These are phyloP conservation scores for Chytriomyces sp. DNA, from an alignment of 192 early-diverging fungal species.

Conservation along the genomic window DNA sequence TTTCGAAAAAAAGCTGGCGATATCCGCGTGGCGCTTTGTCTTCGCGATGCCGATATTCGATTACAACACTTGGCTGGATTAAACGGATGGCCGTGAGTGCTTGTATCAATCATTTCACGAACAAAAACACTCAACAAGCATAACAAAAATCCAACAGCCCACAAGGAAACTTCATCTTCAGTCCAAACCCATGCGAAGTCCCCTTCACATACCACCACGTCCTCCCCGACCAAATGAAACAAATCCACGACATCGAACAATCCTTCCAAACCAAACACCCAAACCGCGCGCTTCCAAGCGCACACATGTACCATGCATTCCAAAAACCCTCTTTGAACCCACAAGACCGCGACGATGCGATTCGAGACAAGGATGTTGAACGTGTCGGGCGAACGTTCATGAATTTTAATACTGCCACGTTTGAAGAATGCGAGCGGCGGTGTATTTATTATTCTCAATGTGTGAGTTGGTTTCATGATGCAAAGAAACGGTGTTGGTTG, in stretches of 20 bases:
- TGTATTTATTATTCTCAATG: conserved; percentile 14
- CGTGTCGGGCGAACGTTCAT: conserved; percentile 13
- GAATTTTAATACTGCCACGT: not conserved
- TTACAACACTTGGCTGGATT: conserved; percentile 28
- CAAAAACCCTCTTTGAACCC: not conserved
- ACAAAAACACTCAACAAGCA: not conserved
- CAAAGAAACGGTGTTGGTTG: conserved; percentile 22
- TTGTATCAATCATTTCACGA: no score
- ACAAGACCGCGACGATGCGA: not conserved
- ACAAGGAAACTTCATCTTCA: conserved; percentile 31
- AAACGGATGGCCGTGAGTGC: conserved; percentile 17
- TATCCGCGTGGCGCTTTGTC: conserved; percentile 59
- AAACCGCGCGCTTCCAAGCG: conserved; percentile 31
- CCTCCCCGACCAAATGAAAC: conserved; percentile 44
- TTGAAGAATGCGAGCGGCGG: conserved; percentile 5
- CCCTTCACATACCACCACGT: conserved; percentile 61
- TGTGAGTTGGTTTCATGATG: conserved; percentile 19
- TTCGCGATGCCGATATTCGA: conserved; percentile 56
- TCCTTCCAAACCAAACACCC: conserved; percentile 24
- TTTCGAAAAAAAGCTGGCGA: conserved; percentile 54
- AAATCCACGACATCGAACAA: conserved; percentile 35
- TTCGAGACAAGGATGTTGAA: conserved; percentile 7
- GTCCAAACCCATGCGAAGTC: conserved; percentile 47
- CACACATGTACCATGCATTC: conserved; percentile 22
- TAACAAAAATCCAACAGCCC: conserved; percentile 34